These are phyloP conservation scores for Apium graveolens DNA, from an alignment of 129 eudicot genomes.

Conservation along the genomic window DNA sequence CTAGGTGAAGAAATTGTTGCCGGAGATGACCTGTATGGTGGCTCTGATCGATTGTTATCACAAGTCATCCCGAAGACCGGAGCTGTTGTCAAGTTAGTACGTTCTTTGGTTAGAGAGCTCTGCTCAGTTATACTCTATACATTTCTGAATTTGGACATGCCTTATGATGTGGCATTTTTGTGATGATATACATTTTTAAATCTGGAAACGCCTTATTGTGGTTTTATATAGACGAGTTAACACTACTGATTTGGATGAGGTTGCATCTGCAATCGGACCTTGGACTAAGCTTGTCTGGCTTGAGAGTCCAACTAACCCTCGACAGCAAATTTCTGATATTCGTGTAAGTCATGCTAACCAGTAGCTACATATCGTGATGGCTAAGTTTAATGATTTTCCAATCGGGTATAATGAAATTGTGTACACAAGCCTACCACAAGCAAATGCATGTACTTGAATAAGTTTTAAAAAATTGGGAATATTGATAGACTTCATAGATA, in stretches of 20 bases:
- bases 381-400: not conserved
- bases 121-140: not conserved
- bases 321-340: constrained; percentile 84
- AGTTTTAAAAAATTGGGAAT: not conserved
- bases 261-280: constrained; percentile 76
- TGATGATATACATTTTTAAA: not conserved
- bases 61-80: constrained; percentile 76
- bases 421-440: not conserved
- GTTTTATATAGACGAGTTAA: constrained; percentile 64
- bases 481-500: not conserved
- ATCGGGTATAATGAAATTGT: not conserved
- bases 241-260: constrained; percentile 68
- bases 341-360: constrained; percentile 25
- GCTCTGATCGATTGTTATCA: constrained; percentile 87
- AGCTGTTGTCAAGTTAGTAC: constrained; percentile 69
- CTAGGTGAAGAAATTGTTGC: constrained; percentile 95
- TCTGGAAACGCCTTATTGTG: not conserved
- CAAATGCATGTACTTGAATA: not conserved
- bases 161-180: not conserved
- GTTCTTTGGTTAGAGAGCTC: not conserved
- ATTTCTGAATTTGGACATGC: not conserved
- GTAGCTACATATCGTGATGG: not conserved
- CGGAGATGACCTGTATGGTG: constrained; percentile 95
- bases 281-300: constrained; percentile 93
- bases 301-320: constrained; percentile 97